These are phyloP conservation scores for Phytopythium delawarense DNA, from an alignment of 352 stramenopile species.

Conservation along the genomic window DNA sequence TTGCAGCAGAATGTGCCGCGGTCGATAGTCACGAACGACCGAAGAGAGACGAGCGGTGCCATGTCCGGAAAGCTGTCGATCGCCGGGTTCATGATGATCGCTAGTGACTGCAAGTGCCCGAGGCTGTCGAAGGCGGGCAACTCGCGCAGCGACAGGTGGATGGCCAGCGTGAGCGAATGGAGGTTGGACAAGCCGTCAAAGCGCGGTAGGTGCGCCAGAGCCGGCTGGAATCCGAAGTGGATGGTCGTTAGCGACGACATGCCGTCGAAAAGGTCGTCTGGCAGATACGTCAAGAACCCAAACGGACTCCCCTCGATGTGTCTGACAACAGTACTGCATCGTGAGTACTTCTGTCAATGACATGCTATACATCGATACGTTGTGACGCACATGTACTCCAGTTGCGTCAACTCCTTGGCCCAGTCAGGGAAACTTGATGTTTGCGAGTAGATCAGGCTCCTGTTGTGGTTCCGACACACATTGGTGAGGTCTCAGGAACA, in stretches of 20 bases:
- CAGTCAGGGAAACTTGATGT: not conserved
- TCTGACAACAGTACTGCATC: not conserved
- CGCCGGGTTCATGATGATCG: constrained; percentile 4
- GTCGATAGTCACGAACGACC: constrained; percentile 5
- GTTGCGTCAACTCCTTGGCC: constrained; percentile 2
- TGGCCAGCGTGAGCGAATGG: constrained; percentile 14
- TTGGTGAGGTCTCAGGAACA: not conserved
- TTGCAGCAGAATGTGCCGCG: constrained; percentile 20
- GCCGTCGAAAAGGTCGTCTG: constrained; percentile 19
- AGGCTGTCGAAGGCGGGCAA: constrained; percentile 10
- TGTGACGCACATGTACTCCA: constrained; percentile 10
- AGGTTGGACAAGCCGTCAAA: constrained; percentile 11
- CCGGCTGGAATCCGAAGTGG: constrained; percentile 13
- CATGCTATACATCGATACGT: not conserved
- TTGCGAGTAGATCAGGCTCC: constrained; percentile 8
- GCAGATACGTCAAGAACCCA: constrained; percentile 7
- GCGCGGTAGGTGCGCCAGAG: constrained; percentile 5
- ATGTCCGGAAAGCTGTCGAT: constrained; percentile 16
- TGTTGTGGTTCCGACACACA: not conserved
- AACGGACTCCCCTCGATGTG: constrained; percentile 2
- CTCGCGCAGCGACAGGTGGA: constrained; percentile 7
- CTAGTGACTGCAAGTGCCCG: constrained; percentile 5
- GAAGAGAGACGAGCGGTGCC: constrained; percentile 1
- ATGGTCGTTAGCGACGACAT: constrained; percentile 16
- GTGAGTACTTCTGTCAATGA: not conserved